Percentiles rank a stretch among this genome's conserved stretches.
Evolutionary conservation across 306 rosid species (phyloP).

Genomic region (Dalbergia cochinchinensis): DNA sequence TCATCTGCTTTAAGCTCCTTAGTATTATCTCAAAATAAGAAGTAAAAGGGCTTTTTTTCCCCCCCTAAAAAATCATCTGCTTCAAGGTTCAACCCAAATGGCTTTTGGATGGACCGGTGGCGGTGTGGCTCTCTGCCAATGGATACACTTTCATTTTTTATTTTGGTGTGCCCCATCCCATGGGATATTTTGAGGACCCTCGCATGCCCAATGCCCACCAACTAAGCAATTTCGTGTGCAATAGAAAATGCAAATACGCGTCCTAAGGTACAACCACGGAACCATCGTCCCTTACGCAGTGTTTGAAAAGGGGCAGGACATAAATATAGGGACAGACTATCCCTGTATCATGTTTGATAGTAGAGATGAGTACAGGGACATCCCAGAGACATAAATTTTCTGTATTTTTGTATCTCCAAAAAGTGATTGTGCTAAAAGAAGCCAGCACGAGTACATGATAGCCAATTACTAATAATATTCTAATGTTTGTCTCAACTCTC

Average conservation of each 20-base stretch:
- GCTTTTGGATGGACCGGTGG: background rate
- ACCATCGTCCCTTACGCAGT: background rate
- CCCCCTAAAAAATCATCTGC: too few relatives aligned
- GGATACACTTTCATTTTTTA: too few relatives aligned
- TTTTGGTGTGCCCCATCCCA: background rate
- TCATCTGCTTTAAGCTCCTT: too few relatives aligned
- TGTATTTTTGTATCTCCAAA: too few relatives aligned
- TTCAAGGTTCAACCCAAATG: too few relatives aligned
- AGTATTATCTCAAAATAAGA: background rate
- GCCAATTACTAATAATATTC: background rate
- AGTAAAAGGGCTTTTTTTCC: background rate
- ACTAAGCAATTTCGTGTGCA: background rate
- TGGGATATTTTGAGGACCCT: background rate
- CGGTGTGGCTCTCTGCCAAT: background rate
- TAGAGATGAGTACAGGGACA: too few relatives aligned
- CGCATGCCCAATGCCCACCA: background rate
- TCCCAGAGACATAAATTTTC: too few relatives aligned
- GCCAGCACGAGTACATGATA: background rate
- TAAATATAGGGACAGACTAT: too few relatives aligned
- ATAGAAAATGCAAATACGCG: conserved; percentile 24
- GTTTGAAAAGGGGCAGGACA: too few relatives aligned
- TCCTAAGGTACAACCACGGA: conserved; percentile 9
- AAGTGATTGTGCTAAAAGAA: background rate
- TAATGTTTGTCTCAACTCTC: background rate
- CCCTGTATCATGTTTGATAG: too few relatives aligned